Conservation (phyloP, 352 stramenopile genomes). For the Thalassiosira oceanica region DNA sequence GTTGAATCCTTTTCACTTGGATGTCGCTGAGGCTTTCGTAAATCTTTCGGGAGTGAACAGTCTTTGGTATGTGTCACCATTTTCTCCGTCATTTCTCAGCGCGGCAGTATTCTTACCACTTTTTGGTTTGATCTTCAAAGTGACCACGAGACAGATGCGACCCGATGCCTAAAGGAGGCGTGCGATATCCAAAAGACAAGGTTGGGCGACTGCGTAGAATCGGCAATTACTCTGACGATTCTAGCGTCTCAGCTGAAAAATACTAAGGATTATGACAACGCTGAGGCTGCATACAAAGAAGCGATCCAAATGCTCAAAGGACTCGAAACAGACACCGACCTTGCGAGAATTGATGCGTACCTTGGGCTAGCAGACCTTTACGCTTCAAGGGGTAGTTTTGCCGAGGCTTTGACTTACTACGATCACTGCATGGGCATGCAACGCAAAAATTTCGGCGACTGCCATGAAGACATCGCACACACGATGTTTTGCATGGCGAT, state of each 20-base stretch:
- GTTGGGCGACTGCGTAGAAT: conserved; percentile 60
- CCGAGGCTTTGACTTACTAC: conserved; percentile 58
- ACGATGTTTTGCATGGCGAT: conserved; percentile 70
- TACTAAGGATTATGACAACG: conserved; percentile 59
- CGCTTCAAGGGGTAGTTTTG: conserved; percentile 54
- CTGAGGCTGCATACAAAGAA: conserved; percentile 58
- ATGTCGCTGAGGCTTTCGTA: conserved; percentile 65
- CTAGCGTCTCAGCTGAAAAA: conserved; percentile 52
- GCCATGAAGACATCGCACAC: conserved; percentile 63
- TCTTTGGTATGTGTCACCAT: too few relatives aligned
- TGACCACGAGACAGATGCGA: conserved; percentile 40
- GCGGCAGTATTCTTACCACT: too few relatives aligned
- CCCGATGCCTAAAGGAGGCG: conserved; percentile 55
- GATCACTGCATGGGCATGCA: conserved; percentile 61
- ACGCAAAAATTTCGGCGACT: conserved; percentile 34
- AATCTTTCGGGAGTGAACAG: conserved; percentile 32
- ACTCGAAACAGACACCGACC: conserved; percentile 39
- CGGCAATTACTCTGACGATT: conserved; percentile 62
- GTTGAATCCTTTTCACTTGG: conserved; percentile 60
- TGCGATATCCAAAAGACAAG: conserved; percentile 63
- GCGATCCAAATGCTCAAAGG: conserved; percentile 55
- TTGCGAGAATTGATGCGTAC: conserved; percentile 57
- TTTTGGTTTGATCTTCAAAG: too few relatives aligned
- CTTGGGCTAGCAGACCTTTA: conserved; percentile 66
- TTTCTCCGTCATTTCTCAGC: too few relatives aligned